A percentile compares a stretch with the other conserved stretches of the same genome.
These are phyloP conservation scores for Sarcocystis neurona DNA, from an alignment of 169 alveolate species.

Conservation along the genomic window DNA sequence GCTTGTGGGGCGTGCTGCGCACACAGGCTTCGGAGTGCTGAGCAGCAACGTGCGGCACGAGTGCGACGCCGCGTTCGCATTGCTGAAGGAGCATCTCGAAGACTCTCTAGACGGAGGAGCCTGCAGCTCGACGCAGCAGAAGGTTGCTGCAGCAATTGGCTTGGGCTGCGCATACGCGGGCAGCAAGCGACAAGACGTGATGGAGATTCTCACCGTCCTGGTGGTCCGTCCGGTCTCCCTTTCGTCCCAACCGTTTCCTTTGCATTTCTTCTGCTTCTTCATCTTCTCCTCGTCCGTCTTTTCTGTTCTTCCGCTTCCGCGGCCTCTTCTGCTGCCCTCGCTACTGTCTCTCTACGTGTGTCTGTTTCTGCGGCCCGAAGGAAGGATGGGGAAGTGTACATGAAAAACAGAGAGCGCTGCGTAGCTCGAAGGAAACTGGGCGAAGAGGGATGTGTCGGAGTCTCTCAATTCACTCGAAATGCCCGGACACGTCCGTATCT, in stretches of 20 bases:
- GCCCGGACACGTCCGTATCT: too few species aligned
- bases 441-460: too few species aligned
- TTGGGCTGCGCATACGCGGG: constrained; percentile 99
- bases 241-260: background rate
- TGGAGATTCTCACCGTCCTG: constrained; percentile 64
- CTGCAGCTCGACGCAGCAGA: constrained; percentile 64
- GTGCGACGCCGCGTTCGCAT: constrained; percentile 94
- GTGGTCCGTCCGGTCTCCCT: constrained; percentile 42
- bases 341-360: too few species aligned
- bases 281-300: background rate
- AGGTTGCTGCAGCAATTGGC: constrained; percentile 62
- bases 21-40: constrained; percentile 80
- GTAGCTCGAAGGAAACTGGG: too few species aligned
- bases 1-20: constrained; percentile 55
- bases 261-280: background rate
- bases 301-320: background rate
- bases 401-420: too few species aligned
- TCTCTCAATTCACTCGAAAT: too few species aligned
- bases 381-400: too few species aligned
- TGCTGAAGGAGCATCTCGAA: constrained; percentile 92
- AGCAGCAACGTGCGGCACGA: constrained; percentile 87
- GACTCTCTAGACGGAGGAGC: constrained; percentile 41
- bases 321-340: too few species aligned
- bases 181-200: constrained; percentile 90
- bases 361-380: too few species aligned